Evolutionary conservation across 169 alveolate species (phyloP).

Genomic region (Plasmodium vivax): DNA sequence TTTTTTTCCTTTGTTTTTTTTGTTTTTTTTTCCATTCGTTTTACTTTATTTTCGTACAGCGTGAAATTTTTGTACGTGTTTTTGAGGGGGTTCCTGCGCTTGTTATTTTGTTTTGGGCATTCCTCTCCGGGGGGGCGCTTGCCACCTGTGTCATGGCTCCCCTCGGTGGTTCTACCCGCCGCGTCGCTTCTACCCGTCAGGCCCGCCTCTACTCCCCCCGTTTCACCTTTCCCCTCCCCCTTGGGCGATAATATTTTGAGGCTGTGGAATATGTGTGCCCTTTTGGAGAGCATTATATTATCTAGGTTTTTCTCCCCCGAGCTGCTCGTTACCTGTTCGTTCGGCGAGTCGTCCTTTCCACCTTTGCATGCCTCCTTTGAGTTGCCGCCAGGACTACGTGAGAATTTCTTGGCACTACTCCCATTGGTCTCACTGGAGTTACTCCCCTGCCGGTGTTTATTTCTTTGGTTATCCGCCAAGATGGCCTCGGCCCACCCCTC

Average conservation of each 20-base stretch:
- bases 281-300: slow-evolving; percentile 26
- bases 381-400: not conserved
- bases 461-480: not conserved
- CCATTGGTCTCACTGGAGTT: not conserved
- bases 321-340: not conserved
- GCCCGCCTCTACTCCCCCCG: not conserved
- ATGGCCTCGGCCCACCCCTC: not conserved
- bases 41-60: slow-evolving; percentile 53
- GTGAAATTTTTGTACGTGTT: slow-evolving; percentile 31
- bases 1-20: slow-evolving; percentile 2
- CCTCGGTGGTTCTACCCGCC: not conserved
- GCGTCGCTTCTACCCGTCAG: not conserved
- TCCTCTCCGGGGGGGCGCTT: not conserved
- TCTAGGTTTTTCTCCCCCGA: not conserved
- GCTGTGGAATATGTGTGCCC: slow-evolving; percentile 39
- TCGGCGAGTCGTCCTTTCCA: not conserved
- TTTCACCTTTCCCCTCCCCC: not conserved
- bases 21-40: slow-evolving; percentile 15
- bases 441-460: not conserved
- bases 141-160: not conserved
- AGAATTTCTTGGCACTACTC: not conserved
- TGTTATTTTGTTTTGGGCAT: not conserved
- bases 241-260: slow-evolving; percentile 59
- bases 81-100: not conserved
- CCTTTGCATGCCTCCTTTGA: not conserved